Percentiles rank a stretch among this genome's conserved stretches.
phyloP scores from a whole-genome alignment of 1,284 basidiomycete species.

The Waitea zeae region DNA sequence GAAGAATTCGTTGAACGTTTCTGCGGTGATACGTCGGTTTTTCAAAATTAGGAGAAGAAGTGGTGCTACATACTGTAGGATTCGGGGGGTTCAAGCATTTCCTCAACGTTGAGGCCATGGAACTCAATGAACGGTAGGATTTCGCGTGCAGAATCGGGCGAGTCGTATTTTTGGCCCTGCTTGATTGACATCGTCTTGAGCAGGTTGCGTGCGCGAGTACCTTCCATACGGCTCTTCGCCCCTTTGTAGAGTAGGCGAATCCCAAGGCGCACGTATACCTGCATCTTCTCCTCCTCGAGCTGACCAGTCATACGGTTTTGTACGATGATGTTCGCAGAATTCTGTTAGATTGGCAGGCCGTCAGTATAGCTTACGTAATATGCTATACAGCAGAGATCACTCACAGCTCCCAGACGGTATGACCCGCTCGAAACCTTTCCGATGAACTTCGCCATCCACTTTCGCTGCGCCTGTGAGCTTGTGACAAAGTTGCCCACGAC shows the following conservation, averaged over 20 bases:
- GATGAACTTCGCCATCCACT: conserved; percentile 88
- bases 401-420: conserved; percentile 79
- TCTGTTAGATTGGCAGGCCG: conserved; percentile 23
- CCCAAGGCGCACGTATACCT: conserved; percentile 85
- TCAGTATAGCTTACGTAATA: background rate
- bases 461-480: conserved; percentile 87
- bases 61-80: conserved; percentile 45
- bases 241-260: conserved; percentile 92
- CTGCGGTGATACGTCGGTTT: conserved; percentile 21
- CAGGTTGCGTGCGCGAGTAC: conserved; percentile 61
- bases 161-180: conserved; percentile 89
- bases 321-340: conserved; percentile 92
- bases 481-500: conserved; percentile 95
- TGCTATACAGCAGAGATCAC: conserved; percentile 14
- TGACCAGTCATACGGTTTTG: conserved; percentile 85
- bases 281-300: conserved; percentile 96
- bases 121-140: conserved; percentile 85
- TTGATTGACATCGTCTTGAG: conserved; percentile 87
- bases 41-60: conserved; percentile 4
- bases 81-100: conserved; percentile 69
- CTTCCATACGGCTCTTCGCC: conserved; percentile 80
- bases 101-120: conserved; percentile 70
- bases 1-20: conserved; percentile 85
- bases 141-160: conserved; percentile 67
- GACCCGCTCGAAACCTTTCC: conserved; percentile 72